Base-by-base conservation (phyloP, 2,329 filamentous ascomycete genomes). In the Myrmaecium sp. region DNA sequence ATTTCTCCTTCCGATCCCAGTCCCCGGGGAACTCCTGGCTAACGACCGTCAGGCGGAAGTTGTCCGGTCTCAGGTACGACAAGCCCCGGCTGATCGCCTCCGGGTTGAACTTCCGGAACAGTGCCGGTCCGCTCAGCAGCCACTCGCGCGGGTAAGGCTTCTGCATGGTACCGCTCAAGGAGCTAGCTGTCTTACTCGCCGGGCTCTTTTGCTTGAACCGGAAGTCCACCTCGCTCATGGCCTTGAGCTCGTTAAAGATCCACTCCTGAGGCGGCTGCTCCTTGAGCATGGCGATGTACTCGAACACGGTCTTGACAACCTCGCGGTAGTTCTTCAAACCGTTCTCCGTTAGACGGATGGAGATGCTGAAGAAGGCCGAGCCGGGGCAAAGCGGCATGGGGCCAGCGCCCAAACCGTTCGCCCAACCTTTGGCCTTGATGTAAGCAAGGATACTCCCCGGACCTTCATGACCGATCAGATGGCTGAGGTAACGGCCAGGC, bases 161-260 rank as follows among this genome's bases (percentile, higher is more conserved):
- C 48, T 95, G 89, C 89, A 98, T 95, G 11, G 82, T 69, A 11
- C 76, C 72, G 44, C 77, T 83, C 36, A 82, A 71, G 33, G 69
- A 72, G 57, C 82, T 93, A 0, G 83, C 89, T 42, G 94, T 95
- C 15, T 77, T 70, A 46, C 77, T 89, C 2, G 86, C 82, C 1
- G 80, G 81, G 2, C 74, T 80, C 60, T 95, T 95, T 47, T 95
- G 81, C 52, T 74, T 81, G 55, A 92, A 98, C 37, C 78, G 80
- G 62, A 98, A 98, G 39, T 92, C 79, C 8, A 95, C 81, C 38
- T 95, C 84, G 23, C 79, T 74, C 56, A 95, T 73, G 18, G 74
- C 74, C 51, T 83, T 86, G 51, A 89, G 78, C 53, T 98, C 89
- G 17, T 92, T 70, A 32, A 89, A 84, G 31, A 95, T 83, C 89